These are phyloP conservation scores for Monosporascus sp. DNA, from an alignment of 2,329 filamentous ascomycete genomes.

Conservation along the genomic window DNA sequence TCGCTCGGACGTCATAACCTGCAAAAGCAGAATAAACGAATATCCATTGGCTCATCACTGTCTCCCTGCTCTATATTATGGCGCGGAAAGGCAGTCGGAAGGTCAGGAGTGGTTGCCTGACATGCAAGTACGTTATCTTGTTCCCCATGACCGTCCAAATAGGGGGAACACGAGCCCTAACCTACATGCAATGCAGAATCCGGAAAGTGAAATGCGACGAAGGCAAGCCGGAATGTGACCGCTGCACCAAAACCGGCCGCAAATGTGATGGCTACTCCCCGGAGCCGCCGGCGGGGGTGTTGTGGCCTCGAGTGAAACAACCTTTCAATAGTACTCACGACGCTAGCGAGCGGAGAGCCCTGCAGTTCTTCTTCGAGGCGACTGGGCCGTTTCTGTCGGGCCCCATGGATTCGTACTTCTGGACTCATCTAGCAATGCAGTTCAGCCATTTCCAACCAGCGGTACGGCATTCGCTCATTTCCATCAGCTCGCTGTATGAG, in stretches of 20 bases:
- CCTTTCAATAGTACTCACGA: constrained; percentile 18
- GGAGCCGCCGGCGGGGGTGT: constrained; percentile 10
- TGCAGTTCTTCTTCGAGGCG: constrained; percentile 32
- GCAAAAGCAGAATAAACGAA: background rate
- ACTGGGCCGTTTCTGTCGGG: constrained; percentile 32
- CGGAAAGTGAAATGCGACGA: constrained; percentile 25
- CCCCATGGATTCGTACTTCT: constrained; percentile 32
- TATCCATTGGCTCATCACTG: background rate
- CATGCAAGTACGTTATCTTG: constrained; percentile 12
- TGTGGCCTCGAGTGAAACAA: constrained; percentile 31
- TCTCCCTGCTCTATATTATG: constrained; percentile 7
- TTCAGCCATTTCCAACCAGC: constrained; percentile 31
- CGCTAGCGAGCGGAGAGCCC: constrained; percentile 23
- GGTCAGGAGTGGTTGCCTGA: constrained; percentile 21
- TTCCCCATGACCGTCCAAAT: background rate
- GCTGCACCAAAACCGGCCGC: constrained; percentile 22
- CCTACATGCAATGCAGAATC: constrained; percentile 6
- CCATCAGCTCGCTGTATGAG: constrained; percentile 35
- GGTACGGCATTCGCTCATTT: constrained; percentile 31
- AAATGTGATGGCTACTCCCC: constrained; percentile 28
- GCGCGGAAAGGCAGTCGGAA: constrained; percentile 20
- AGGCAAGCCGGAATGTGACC: constrained; percentile 19
- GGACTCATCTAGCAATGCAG: constrained; percentile 34
- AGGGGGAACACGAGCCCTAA: background rate
- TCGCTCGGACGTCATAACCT: constrained; percentile 12